These are phyloP conservation scores for Talaromyces islandicus DNA, from an alignment of 2,329 filamentous ascomycete species.

Conservation along the genomic window DNA sequence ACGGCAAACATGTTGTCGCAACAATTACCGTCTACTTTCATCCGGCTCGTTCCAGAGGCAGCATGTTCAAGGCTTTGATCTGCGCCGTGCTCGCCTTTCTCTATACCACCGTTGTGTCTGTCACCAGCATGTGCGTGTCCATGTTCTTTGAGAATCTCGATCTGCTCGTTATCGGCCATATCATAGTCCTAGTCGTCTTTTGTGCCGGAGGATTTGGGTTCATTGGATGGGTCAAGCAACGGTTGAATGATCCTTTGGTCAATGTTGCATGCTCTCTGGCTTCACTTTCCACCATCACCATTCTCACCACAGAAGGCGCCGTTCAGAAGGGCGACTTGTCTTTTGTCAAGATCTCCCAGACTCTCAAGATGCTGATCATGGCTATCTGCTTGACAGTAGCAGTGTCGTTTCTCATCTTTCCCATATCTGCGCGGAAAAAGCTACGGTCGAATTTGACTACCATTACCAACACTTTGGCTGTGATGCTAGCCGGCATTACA, in stretches of 20 bases:
- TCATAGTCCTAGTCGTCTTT: constrained; percentile 73
- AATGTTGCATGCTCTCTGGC: constrained; percentile 81
- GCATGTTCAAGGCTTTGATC: constrained; percentile 79
- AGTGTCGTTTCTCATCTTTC: constrained; percentile 73
- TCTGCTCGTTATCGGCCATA: constrained; percentile 66
- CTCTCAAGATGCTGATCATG: constrained; percentile 77
- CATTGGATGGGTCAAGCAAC: constrained; percentile 81
- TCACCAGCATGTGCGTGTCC: constrained; percentile 83
- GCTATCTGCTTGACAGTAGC: constrained; percentile 66
- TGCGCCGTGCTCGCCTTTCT: constrained; percentile 71
- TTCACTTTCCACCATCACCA: constrained; percentile 81
- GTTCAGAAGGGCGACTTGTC: constrained; percentile 78
- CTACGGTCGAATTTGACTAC: constrained; percentile 69
- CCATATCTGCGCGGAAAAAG: constrained; percentile 67
- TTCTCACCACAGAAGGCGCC: constrained; percentile 85
- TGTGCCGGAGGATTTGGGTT: constrained; percentile 82
- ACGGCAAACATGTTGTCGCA: constrained; percentile 89
- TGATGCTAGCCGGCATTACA: constrained; percentile 76
- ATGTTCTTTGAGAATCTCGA: constrained; percentile 68
- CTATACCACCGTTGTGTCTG: constrained; percentile 69
- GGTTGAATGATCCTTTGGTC: constrained; percentile 69
- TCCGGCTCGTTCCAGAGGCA: constrained; percentile 76
- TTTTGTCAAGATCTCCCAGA: constrained; percentile 72
- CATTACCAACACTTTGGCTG: constrained; percentile 67
- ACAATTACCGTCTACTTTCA: constrained; percentile 95